These are phyloP conservation scores for Saussurea involucrata DNA, from an alignment of 129 eudicot species.

Conservation along the genomic window DNA sequence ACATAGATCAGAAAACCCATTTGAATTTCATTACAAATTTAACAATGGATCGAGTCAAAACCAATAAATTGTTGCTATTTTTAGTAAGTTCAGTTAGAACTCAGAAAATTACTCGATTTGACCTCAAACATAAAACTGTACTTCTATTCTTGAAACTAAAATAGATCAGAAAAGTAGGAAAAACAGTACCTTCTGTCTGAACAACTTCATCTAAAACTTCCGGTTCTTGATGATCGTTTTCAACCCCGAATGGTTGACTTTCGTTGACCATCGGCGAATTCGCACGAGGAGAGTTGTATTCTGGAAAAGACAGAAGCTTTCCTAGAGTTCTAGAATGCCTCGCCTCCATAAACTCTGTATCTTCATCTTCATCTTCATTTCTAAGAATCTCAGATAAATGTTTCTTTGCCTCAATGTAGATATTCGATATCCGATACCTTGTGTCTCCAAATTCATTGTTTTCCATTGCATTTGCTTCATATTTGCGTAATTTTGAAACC, in stretches of 20 bases:
- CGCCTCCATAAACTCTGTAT: constrained; percentile 26
- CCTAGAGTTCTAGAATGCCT: constrained; percentile 66
- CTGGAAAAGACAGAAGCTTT: constrained; percentile 62
- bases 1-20: constrained; percentile 4
- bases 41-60: neutral
- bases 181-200: constrained; percentile 29
- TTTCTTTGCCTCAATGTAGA: constrained; percentile 79
- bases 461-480: constrained; percentile 22
- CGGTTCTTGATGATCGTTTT: neutral
- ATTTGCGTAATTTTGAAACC: constrained; percentile 35
- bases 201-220: constrained; percentile 17
- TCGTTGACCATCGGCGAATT: constrained; percentile 6
- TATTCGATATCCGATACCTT: constrained; percentile 44
- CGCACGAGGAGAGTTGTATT: constrained; percentile 31
- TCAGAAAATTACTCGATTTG: neutral
- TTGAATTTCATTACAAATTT: neutral
- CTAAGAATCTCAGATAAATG: constrained; percentile 80
- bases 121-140: neutral
- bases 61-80: neutral
- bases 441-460: constrained; percentile 29
- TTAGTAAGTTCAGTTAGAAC: neutral
- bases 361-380: constrained; percentile 46
- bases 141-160: neutral
- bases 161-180: neutral
- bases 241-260: constrained; percentile 10